phyloP scores from a whole-genome alignment of 164 flowering plant genomes.

The Macadamia integrifolia region DNA sequence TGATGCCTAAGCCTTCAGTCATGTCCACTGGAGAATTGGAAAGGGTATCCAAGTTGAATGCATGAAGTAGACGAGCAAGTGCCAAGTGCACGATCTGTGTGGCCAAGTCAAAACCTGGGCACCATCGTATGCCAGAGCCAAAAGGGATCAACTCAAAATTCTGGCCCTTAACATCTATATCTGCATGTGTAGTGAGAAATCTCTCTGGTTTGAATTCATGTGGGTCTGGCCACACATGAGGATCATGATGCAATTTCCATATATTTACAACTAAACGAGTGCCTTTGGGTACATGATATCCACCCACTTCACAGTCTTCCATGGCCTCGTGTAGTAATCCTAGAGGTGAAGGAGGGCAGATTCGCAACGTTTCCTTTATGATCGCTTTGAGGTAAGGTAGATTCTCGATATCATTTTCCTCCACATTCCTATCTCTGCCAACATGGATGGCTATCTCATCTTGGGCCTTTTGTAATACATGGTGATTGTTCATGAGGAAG shows the following conservation, averaged over 20 bases:
- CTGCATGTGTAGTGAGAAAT: conserved; percentile 6
- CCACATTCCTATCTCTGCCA: neutral
- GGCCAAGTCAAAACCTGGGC: conserved; percentile 9
- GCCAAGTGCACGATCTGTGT: conserved; percentile 3
- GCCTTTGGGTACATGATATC: conserved; percentile 10
- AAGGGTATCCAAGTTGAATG: conserved; percentile 1
- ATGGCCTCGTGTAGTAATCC: conserved; percentile 10
- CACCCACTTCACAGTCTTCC: conserved; percentile 13
- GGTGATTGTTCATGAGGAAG: conserved; percentile 7
- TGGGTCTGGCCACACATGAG: conserved; percentile 13
- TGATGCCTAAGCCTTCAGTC: conserved; percentile 15
- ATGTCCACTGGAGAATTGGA: conserved; percentile 8
- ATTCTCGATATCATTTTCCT: conserved; percentile 5
- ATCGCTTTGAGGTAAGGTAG: conserved; percentile 2
- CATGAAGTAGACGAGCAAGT: conserved; percentile 13
- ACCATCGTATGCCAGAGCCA: conserved; percentile 10
- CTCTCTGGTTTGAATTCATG: conserved; percentile 10
- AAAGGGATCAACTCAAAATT: conserved; percentile 15
- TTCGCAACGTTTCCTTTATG: conserved; percentile 6
- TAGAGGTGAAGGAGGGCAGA: conserved; percentile 11
- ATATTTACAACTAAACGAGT: conserved; percentile 8
- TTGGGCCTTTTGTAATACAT: too few relatives aligned
- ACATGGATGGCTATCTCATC: too few relatives aligned
- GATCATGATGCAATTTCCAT: conserved; percentile 11
- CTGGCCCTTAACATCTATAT: conserved; percentile 1